phyloP scores from a whole-genome alignment of 139 green algal species.

The Volvox africanus region DNA sequence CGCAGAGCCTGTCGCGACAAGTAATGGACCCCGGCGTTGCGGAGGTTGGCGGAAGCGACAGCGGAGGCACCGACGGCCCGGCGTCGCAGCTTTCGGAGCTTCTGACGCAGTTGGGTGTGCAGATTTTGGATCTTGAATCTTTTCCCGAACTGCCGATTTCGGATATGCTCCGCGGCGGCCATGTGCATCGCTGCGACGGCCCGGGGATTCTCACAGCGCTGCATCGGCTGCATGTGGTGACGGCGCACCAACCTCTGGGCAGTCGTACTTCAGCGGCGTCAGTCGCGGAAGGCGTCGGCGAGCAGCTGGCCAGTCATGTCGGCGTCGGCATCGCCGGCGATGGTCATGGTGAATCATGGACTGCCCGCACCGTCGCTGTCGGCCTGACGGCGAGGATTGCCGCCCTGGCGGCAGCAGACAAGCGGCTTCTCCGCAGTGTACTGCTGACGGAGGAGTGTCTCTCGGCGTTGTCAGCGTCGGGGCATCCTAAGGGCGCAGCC shows the following conservation, averaged over 20 bases:
- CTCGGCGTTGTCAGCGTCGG: background rate
- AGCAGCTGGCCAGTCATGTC: background rate
- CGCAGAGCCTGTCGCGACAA: background rate
- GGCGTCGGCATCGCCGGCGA: background rate
- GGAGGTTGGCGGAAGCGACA: too few species aligned
- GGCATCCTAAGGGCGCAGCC: slow-evolving; percentile 1
- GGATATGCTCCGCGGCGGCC: slow-evolving; percentile 35
- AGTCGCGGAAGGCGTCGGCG: background rate
- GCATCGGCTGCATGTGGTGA: slow-evolving; percentile 21
- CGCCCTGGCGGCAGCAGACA: slow-evolving; percentile 9
- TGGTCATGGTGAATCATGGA: background rate
- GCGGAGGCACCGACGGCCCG: background rate
- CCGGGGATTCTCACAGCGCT: slow-evolving; percentile 54
- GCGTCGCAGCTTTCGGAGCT: slow-evolving; percentile 20
- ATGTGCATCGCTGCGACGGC: slow-evolving; percentile 51
- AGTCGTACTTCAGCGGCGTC: background rate
- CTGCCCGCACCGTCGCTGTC: background rate
- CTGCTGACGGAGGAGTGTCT: slow-evolving; percentile 41
- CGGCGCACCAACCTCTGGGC: background rate
- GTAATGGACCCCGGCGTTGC: background rate
- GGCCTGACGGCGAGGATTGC: background rate
- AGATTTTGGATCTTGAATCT: slow-evolving; percentile 33
- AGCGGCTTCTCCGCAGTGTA: slow-evolving; percentile 17
- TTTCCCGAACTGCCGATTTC: slow-evolving; percentile 39
- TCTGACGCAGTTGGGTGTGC: slow-evolving; percentile 47